A percentile compares a stretch with the other conserved stretches of the same genome.
phyloP scores from a whole-genome alignment of 2,329 filamentous ascomycete genomes.

The Fonsecaea erecta region DNA sequence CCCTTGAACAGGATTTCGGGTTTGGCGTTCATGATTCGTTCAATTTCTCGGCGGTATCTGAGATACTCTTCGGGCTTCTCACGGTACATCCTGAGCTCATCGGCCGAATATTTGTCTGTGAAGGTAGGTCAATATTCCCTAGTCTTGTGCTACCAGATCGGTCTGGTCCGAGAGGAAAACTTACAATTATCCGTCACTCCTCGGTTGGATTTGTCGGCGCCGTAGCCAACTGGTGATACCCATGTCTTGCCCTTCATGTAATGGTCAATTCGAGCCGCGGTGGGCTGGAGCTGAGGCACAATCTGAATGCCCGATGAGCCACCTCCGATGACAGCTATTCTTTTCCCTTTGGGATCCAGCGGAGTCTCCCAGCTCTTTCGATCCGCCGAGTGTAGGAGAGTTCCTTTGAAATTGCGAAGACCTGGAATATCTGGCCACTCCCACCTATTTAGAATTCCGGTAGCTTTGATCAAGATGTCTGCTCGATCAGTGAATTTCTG shows the following conservation, averaged over 20 bases:
- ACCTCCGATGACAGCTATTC: slow-evolving; percentile 40
- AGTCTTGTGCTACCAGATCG: background rate
- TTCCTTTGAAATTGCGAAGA: slow-evolving; percentile 38
- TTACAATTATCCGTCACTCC: slow-evolving; percentile 1
- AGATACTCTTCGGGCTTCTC: slow-evolving; percentile 25
- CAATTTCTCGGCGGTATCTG: slow-evolving; percentile 41
- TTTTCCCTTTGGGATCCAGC: slow-evolving; percentile 37
- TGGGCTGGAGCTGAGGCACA: slow-evolving; percentile 42
- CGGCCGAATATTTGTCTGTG: background rate
- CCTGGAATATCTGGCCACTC: slow-evolving; percentile 42
- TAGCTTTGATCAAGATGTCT: slow-evolving; percentile 42
- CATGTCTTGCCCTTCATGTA: slow-evolving; percentile 37
- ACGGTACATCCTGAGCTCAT: background rate
- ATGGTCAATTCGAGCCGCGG: slow-evolving; percentile 39
- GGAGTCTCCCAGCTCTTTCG: slow-evolving; percentile 51
- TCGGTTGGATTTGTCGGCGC: slow-evolving; percentile 3
- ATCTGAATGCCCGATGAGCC: slow-evolving; percentile 48
- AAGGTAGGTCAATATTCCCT: background rate
- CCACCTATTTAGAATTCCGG: slow-evolving; percentile 37
- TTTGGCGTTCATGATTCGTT: slow-evolving; percentile 28
- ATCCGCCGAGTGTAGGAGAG: slow-evolving; percentile 36
- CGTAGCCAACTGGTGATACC: slow-evolving; percentile 34
- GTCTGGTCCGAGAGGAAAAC: background rate
- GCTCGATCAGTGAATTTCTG: background rate
- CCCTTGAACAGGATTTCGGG: slow-evolving; percentile 2